Percentiles rank a stretch among this genome's conserved stretches.
These are phyloP conservation scores for Suillus americanus DNA, from an alignment of 768 basidiomycete genomes.

Conservation along the genomic window DNA sequence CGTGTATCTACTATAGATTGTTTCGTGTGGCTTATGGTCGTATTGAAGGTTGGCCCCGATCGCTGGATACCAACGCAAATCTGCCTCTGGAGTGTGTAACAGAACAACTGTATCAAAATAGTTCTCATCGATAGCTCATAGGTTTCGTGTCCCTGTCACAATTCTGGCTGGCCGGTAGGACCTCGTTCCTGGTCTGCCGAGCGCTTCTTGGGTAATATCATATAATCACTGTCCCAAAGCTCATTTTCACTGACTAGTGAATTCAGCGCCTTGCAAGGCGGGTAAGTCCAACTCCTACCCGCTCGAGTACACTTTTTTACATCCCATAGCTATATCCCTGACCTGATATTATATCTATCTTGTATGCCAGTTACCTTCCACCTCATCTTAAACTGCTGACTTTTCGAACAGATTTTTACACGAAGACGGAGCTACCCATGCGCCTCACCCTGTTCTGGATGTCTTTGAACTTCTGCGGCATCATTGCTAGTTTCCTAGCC, in stretches of 20 bases:
- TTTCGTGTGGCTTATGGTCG: neutral
- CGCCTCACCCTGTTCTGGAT: constrained; percentile 59
- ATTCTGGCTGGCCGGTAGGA: constrained; percentile 56
- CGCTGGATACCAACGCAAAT: constrained; percentile 64
- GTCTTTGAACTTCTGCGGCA: constrained; percentile 43
- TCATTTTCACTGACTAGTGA: neutral
- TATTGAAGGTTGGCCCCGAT: constrained; percentile 54
- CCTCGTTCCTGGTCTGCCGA: constrained; percentile 49
- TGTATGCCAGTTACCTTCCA: constrained; percentile 36
- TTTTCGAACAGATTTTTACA: constrained; percentile 43
- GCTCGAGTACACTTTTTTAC: neutral
- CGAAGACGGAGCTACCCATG: constrained; percentile 55
- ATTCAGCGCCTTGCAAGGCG: constrained; percentile 44
- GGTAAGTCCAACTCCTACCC: constrained; percentile 25
- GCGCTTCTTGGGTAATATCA: constrained; percentile 44
- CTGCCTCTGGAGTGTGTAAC: constrained; percentile 44
- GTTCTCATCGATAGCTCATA: constrained; percentile 5
- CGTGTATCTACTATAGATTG: constrained; percentile 10
- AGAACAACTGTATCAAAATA: neutral
- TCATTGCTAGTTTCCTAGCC: constrained; percentile 55
- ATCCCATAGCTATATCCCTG: constrained; percentile 48
- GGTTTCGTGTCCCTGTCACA: constrained; percentile 48
- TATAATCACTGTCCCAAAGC: neutral
- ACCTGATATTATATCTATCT: constrained; percentile 60
- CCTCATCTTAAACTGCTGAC: neutral